Conservation (phyloP, 2,329 filamentous ascomycete genomes). For the Myrmaecium sp. region DNA sequence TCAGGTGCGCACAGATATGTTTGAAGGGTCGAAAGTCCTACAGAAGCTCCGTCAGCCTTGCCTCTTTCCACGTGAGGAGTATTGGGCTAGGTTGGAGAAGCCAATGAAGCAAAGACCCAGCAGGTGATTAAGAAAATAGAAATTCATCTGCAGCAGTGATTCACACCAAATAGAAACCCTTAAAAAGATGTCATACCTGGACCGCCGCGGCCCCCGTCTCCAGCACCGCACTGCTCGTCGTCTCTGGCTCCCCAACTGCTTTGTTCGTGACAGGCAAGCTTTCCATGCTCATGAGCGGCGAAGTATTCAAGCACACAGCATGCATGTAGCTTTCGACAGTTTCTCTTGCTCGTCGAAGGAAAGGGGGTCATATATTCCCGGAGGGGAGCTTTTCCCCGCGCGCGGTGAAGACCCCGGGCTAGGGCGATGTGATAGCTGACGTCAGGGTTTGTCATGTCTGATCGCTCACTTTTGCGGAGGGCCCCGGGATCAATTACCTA, state of each 20-base stretch:
- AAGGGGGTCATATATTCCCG: too few relatives aligned
- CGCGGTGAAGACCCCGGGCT: too few relatives aligned
- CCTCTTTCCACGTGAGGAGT: not conserved
- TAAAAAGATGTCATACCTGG: slow-evolving; percentile 27
- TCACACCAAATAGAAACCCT: not conserved
- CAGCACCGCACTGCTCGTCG: slow-evolving; percentile 39
- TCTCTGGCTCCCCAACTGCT: slow-evolving; percentile 32
- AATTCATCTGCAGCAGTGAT: not conserved
- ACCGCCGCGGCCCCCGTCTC: slow-evolving; percentile 43
- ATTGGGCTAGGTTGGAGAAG: not conserved
- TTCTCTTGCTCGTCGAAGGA: too few relatives aligned
- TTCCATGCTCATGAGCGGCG: too few relatives aligned
- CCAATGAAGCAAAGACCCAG: too few relatives aligned
- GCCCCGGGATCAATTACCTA: too few relatives aligned
- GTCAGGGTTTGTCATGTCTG: too few relatives aligned
- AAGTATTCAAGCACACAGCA: too few relatives aligned
- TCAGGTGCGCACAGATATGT: slow-evolving; percentile 64
- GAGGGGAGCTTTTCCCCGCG: too few relatives aligned
- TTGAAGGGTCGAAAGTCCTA: slow-evolving; percentile 55
- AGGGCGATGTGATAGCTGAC: too few relatives aligned
- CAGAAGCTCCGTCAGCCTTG: slow-evolving; percentile 1
- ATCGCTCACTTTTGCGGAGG: too few relatives aligned
- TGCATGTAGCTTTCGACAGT: too few relatives aligned
- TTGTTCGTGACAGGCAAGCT: slow-evolving; percentile 22
- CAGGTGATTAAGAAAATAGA: not conserved